Evolutionary conservation across 305 asterid genomes (phyloP).

Genomic region (Plantago lanceolata): DNA sequence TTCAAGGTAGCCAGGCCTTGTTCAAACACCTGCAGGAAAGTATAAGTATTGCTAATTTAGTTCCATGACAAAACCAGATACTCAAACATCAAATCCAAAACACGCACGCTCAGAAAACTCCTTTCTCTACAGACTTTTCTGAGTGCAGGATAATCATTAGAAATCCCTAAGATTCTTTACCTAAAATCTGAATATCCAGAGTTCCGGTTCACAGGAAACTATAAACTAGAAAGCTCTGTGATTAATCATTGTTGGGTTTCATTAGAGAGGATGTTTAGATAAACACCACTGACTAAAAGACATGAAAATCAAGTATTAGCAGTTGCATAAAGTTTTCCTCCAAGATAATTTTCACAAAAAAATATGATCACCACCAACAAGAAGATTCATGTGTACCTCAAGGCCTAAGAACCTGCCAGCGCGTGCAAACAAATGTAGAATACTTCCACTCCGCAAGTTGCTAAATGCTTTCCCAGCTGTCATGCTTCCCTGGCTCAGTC

Average conservation of each 20-base stretch:
- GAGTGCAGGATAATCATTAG: conserved; percentile 10
- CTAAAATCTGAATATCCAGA: conserved; percentile 14
- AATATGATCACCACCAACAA: background rate
- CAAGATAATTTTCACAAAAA: no score
- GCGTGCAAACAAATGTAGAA: conserved; percentile 86
- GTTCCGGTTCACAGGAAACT: background rate
- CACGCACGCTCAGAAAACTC: conserved; percentile 8
- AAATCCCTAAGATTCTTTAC: conserved; percentile 6
- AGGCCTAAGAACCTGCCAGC: conserved; percentile 91
- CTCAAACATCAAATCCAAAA: conserved; percentile 1
- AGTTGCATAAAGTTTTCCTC: background rate
- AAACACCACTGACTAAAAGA: background rate
- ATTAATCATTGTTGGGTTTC: conserved; percentile 11
- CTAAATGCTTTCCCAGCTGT: conserved; percentile 72
- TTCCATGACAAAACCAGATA: conserved; percentile 15
- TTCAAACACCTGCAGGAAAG: conserved; percentile 77
- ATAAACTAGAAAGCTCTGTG: conserved; percentile 15
- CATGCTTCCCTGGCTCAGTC: conserved; percentile 82
- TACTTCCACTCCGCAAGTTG: conserved; percentile 74
- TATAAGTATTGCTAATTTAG: conserved; percentile 17
- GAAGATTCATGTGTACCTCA: conserved; percentile 54
- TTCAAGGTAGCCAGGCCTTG: conserved; percentile 64
- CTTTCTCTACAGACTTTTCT: conserved; percentile 2
- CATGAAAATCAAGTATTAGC: background rate
- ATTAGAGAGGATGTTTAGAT: background rate